phyloP scores from a whole-genome alignment of 78 protist species.

The slime mould (Dictyostelium discoideum) region dicty_2.7 NC_007089.4:1619001-1619500 shows the following conservation, averaged over 20 bases:
- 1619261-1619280: not conserved
- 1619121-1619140: not conserved
- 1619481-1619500: conserved; percentile 62
- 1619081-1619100: not conserved
- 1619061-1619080: not conserved
- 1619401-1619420: not conserved
- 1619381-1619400: not conserved
- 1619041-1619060: not conserved
- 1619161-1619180: not conserved
- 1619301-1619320: conserved; percentile 28
- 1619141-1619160: not conserved
- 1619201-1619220: too few species aligned
- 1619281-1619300: too few species aligned
- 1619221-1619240: not conserved
- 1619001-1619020: conserved; percentile 27
- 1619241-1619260: not conserved
- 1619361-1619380: conserved; percentile 67
- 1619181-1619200: not conserved
- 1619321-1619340: conserved; percentile 14
- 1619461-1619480: conserved; percentile 39
- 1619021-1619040: conserved; percentile 24
- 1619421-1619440: conserved; percentile 81
- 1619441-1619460: conserved; percentile 67
- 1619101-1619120: not conserved
- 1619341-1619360: not conserved